phyloP scores from a whole-genome alignment of 805 yeast genomes.

The Schwanniomyces occidentalis region DNA sequence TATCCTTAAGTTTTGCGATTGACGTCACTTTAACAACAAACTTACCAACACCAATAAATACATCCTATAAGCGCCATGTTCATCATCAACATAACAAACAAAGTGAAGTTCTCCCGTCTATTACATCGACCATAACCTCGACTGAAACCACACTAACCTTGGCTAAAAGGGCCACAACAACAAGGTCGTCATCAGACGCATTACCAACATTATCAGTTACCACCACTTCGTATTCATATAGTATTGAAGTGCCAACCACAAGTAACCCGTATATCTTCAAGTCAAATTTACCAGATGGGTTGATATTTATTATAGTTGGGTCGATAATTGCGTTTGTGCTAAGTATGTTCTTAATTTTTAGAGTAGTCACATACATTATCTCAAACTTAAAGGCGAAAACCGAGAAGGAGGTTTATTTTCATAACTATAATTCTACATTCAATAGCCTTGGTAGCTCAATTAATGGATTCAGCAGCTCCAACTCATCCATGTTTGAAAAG shows the following conservation, averaged over 20 bases:
- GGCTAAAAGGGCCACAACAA: constrained; percentile 1
- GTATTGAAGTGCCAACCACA: constrained; percentile 9
- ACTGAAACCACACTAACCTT: neutral
- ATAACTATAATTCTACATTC: constrained; percentile 11
- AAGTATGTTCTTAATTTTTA: constrained; percentile 17
- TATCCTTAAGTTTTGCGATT: too few species aligned
- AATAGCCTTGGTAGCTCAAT: constrained; percentile 10
- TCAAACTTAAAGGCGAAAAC: constrained; percentile 26
- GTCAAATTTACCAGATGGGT: constrained; percentile 28
- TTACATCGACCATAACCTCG: too few species aligned
- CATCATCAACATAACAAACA: too few species aligned
- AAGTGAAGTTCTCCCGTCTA: too few species aligned
- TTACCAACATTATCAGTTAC: neutral
- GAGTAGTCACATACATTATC: constrained; percentile 21
- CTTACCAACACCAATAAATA: too few species aligned
- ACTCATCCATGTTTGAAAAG: constrained; percentile 25
- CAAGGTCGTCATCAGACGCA: neutral
- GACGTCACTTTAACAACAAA: too few species aligned
- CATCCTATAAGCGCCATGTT: too few species aligned
- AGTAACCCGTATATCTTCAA: constrained; percentile 32
- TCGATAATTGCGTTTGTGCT: constrained; percentile 25
- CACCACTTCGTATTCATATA: constrained; percentile 9
- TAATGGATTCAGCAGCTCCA: constrained; percentile 14
- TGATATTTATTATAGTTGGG: constrained; percentile 47
- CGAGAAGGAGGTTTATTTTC: constrained; percentile 34